phyloP scores from a whole-genome alignment of 2,329 filamentous ascomycete species.

The Paramyrothecium sp. region DNA sequence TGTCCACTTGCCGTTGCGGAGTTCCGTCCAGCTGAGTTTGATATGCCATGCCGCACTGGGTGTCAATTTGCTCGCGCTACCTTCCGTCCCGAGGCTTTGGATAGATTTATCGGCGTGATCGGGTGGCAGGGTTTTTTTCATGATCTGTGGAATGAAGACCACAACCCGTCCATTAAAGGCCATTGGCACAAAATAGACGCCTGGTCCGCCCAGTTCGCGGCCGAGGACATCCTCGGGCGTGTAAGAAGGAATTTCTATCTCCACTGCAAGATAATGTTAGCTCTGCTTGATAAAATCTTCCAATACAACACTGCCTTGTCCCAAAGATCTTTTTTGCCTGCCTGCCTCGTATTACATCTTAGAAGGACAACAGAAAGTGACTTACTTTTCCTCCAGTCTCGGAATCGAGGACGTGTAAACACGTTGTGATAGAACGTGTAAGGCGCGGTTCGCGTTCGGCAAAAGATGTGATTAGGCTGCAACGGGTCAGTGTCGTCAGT shows the following conservation, averaged over 20 bases:
- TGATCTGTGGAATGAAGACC: constrained; percentile 3
- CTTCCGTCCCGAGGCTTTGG: neutral
- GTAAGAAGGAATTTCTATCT: neutral
- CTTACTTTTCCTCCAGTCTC: neutral
- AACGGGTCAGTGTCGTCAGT: neutral
- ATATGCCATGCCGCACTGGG: neutral
- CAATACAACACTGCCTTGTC: too few species aligned
- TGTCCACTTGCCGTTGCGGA: neutral
- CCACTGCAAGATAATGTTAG: neutral
- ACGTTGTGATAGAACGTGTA: neutral
- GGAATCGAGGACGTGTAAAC: neutral
- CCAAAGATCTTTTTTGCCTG: too few species aligned
- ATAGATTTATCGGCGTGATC: neutral
- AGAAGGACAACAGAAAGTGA: neutral
- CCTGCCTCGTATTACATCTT: too few species aligned
- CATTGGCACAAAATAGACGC: constrained; percentile 1
- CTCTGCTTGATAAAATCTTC: too few species aligned
- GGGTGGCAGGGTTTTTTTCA: neutral
- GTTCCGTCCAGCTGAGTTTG: neutral
- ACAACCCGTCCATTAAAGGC: neutral
- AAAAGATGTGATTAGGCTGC: neutral
- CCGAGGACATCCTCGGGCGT: neutral
- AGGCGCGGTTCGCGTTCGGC: neutral
- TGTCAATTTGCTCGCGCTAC: neutral
- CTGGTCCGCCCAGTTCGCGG: neutral